These are phyloP conservation scores for Leccinum discolor DNA, from an alignment of 1,284 basidiomycete genomes.

Conservation along the genomic window DNA sequence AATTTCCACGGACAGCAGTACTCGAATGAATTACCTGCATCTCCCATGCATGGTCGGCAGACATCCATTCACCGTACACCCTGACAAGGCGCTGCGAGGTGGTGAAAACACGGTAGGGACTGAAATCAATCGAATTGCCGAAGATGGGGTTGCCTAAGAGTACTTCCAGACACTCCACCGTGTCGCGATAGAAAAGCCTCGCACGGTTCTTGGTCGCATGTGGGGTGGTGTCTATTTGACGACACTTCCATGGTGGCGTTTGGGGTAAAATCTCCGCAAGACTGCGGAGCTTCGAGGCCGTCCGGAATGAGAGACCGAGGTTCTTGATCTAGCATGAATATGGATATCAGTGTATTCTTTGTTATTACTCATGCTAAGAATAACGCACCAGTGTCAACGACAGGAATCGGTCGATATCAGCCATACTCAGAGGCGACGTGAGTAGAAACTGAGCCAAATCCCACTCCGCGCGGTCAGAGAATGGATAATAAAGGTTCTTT, in stretches of 20 bases:
- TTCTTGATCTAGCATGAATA: neutral
- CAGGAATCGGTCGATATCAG: neutral
- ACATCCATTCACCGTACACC: neutral
- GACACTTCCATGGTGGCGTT: neutral
- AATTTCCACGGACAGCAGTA: neutral
- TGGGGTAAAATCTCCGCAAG: neutral
- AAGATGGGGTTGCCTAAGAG: neutral
- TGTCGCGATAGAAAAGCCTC: neutral
- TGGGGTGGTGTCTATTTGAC: neutral
- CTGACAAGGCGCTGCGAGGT: neutral
- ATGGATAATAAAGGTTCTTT: neutral
- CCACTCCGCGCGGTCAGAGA: neutral
- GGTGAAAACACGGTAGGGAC: neutral
- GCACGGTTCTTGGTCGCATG: neutral
- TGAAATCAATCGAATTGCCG: neutral
- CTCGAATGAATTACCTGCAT: constrained; percentile 6
- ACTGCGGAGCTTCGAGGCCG: neutral
- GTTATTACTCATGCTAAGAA: neutral
- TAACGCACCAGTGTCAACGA: neutral
- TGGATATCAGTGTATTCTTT: neutral
- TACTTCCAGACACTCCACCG: neutral
- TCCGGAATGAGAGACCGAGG: neutral
- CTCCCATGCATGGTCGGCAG: neutral
- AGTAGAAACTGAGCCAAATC: neutral
- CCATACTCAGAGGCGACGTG: neutral